These are phyloP conservation scores for Spergularia azorica DNA, from an alignment of 179 eudicot genomes.

Conservation along the genomic window DNA sequence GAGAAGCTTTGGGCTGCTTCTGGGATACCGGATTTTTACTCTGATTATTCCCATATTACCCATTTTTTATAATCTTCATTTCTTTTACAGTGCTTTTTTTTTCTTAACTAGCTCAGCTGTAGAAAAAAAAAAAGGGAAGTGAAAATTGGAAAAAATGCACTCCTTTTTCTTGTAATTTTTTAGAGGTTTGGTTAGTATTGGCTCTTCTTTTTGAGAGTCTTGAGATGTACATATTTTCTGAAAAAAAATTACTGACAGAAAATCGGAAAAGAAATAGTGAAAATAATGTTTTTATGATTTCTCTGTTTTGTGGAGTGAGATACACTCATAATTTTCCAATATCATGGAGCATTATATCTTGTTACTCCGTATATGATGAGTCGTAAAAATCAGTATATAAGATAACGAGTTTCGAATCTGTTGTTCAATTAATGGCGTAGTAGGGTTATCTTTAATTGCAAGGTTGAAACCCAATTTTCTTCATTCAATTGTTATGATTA, in stretches of 20 bases:
- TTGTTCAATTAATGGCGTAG: too few relatives aligned
- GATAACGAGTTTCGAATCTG: too few relatives aligned
- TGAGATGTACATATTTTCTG: slow-evolving; percentile 5
- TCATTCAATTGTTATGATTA: too few relatives aligned
- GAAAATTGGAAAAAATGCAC: neutral
- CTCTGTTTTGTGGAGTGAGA: neutral
- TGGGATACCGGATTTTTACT: slow-evolving; percentile 59
- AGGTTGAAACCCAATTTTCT: too few relatives aligned
- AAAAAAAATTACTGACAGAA: neutral
- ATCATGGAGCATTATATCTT: too few relatives aligned
- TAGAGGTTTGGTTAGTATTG: neutral
- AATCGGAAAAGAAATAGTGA: neutral
- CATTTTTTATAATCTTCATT: slow-evolving; percentile 16
- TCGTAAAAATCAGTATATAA: too few relatives aligned
- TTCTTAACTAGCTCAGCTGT: neutral
- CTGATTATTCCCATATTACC: slow-evolving; percentile 47
- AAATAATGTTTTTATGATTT: neutral
- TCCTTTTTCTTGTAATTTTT: neutral
- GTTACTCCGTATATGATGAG: too few relatives aligned
- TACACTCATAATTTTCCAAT: too few relatives aligned
- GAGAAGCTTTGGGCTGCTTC: slow-evolving; percentile 70
- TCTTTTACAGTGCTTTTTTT: neutral
- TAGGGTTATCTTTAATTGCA: too few relatives aligned
- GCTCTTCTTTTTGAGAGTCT: neutral
- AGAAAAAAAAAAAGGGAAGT: neutral